Evolutionary conservation across 1,284 basidiomycete genomes (phyloP).

Genomic region (Ustilago bromivora): DNA sequence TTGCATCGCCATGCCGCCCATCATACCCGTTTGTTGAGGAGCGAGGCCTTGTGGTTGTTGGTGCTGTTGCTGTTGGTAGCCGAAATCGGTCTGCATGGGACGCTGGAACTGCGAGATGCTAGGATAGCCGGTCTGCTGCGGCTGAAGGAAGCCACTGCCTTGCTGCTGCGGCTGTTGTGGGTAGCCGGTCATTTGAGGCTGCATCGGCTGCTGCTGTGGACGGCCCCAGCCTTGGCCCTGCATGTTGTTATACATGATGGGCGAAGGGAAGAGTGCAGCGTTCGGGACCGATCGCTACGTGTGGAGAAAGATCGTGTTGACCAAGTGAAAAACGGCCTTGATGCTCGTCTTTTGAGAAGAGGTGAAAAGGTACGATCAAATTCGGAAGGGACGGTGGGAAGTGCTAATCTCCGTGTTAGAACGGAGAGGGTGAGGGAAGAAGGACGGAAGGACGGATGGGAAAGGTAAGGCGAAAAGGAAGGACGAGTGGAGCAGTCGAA

Average conservation of each 20-base stretch:
- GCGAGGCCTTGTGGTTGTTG: conserved; percentile 46
- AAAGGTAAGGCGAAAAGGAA: neutral
- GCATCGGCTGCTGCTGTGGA: conserved; percentile 21
- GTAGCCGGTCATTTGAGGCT: conserved; percentile 59
- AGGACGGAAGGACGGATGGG: neutral
- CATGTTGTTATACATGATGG: conserved; percentile 61
- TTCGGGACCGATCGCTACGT: conserved; percentile 16
- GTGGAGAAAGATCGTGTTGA: neutral
- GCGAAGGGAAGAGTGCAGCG: conserved; percentile 5
- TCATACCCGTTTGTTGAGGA: conserved; percentile 45
- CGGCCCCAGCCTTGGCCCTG: conserved; percentile 60
- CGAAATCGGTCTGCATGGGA: conserved; percentile 54
- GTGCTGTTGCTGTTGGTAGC: conserved; percentile 40
- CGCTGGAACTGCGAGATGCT: conserved; percentile 55
- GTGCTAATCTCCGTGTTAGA: neutral
- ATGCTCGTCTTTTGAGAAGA: neutral
- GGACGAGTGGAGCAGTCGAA: conserved; percentile 1
- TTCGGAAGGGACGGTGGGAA: neutral
- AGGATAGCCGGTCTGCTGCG: conserved; percentile 57
- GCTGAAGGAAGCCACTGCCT: conserved; percentile 51
- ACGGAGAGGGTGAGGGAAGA: neutral
- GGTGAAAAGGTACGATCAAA: conserved; percentile 5
- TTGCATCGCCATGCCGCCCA: conserved; percentile 45
- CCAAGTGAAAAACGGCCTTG: neutral
- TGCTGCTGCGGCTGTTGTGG: conserved; percentile 57